phyloP scores from a whole-genome alignment of 2,329 filamentous ascomycete species.

The Hymenoscyphus scutula region DNA sequence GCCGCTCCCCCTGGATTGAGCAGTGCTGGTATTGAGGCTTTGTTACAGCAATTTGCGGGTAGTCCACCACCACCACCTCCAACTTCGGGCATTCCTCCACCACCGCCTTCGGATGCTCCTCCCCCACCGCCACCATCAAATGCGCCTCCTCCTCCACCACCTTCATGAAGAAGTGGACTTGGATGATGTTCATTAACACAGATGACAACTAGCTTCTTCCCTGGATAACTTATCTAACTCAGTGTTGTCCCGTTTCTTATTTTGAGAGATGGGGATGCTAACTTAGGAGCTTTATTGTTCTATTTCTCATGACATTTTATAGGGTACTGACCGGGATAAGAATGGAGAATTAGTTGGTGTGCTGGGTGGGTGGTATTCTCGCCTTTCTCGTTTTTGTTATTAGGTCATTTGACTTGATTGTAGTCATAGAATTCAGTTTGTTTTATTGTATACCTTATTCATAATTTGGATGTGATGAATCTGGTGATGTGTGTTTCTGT shows the following conservation, averaged over 20 bases:
- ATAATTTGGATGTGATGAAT: neutral
- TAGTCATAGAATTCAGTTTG: conserved; percentile 2
- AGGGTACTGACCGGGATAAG: conserved; percentile 2
- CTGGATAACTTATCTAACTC: neutral
- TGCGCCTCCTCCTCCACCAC: conserved; percentile 61
- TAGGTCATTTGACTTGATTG: neutral
- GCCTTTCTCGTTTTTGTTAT: neutral
- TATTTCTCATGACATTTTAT: neutral
- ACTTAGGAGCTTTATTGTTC: neutral
- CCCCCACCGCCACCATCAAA: conserved; percentile 56
- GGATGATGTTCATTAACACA: neutral
- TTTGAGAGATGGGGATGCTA: neutral
- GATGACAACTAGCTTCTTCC: neutral
- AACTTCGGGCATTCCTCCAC: conserved; percentile 41
- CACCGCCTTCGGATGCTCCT: conserved; percentile 54
- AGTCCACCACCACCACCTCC: conserved; percentile 53
- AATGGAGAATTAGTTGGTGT: neutral
- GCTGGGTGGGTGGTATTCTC: neutral
- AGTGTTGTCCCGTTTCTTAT: neutral
- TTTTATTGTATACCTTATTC: neutral
- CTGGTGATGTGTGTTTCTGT: neutral
- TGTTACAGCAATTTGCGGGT: conserved; percentile 63
- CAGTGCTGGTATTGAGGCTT: conserved; percentile 58
- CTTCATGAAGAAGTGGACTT: conserved; percentile 29
- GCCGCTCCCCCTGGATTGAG: conserved; percentile 47